Evolutionary conservation across 2,329 filamentous ascomycete species (phyloP), one percentile per base, ranked within the genome.

Genomic region (Alternaria ventricosa): DNA sequence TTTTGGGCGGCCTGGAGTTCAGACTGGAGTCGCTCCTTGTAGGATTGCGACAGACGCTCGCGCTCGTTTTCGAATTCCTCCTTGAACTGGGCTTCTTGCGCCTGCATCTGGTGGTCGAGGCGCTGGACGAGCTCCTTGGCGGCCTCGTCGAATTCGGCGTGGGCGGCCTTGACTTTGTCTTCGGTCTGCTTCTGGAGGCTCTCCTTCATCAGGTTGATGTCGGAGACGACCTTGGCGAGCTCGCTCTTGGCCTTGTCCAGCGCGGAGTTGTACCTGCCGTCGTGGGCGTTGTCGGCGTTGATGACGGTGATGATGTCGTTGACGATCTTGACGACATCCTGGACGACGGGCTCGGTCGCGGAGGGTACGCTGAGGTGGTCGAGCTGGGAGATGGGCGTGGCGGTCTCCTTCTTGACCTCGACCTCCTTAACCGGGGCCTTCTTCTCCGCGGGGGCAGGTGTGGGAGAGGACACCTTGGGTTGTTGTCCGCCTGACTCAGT

Each of bases 271-370:
- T 96, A 97, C 80, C 91, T 93, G 71, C 87, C 87, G 66, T 90
- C 88, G 61, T 76, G 75, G 61, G 92, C 88, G 65, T 90, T 88
- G 78, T 97, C 95, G 61, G 92, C 92, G 80, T 97, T 97, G 78
- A 97, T 90, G 50, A 96, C 93, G 9, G 92, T 90, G 77, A 99
- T 97, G 73, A 99, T 91, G 80, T 97, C 93, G 82, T 99, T 99
- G 73, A 99, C 87, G 83, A 97, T 95, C 83, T 93, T 95, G 63
- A 97, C 93, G 6, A 99, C 86, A 75, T 98, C 93, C 81, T 97
- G 94, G 22, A 98, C 92, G 36, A 97, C 87, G 27, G 93, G 92
- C 78, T 98, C 95, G 63, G 90, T 88, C 57, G 92, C 93, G 73
- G 93, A 88, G 57, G 88, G 86, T 23, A 96, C 87, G 55, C 87